Base-by-base conservation (phyloP, 2,329 filamentous ascomycete genomes). In the Aspergillus sp. region DNA sequence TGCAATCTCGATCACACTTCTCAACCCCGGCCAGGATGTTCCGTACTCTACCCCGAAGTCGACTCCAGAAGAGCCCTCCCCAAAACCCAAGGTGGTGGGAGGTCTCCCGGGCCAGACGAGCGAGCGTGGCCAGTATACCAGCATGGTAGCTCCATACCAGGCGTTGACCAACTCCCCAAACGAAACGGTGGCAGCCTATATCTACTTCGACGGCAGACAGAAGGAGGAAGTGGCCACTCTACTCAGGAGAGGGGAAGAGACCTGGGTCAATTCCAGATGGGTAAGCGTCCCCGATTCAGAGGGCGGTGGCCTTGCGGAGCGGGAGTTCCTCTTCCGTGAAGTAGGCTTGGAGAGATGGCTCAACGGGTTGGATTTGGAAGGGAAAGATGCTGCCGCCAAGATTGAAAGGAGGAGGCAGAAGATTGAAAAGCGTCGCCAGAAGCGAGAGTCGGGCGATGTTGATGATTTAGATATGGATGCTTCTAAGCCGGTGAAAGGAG, bases 211-310 rank as follows among this genome's bases (percentile, higher is more conserved):
- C 67, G 93, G 93, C 12, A 79, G 93, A 50, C 80, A 81, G 48
- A 98, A 98, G 67, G 93, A 98, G 65, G 93, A 98, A 70, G 94
- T 98, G 3, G 93, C 93, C 41, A 98, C 93, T 9, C 74, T 98
- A 45, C 75, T 98, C 41, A 79, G 93, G 43, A 86, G 90, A 9
- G 91, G 93, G 26, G 93, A 97, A 64, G 93, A 98, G 70, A 98
- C 93, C 2, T 98, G 93, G 93, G 94, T 98, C 26, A 98, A 97
- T 62, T 96, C 90, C 44, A 79, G 93, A 57, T 98, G 93, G 93
- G 93, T 98, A 39, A 91, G 94, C 62, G 83, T 98, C 6, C 89
- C 91, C 3, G 85, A 90, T 27, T 82, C 85, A 26, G 91, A 97
- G 68, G 91, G 91, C 29, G 93, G 93, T 39, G 93, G 93, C 34